A percentile compares a stretch with the other conserved stretches of the same genome.
Evolutionary conservation across 2,329 filamentous ascomycete species (phyloP).

Genomic region (Arthrobotrys sphaeroides): DNA sequence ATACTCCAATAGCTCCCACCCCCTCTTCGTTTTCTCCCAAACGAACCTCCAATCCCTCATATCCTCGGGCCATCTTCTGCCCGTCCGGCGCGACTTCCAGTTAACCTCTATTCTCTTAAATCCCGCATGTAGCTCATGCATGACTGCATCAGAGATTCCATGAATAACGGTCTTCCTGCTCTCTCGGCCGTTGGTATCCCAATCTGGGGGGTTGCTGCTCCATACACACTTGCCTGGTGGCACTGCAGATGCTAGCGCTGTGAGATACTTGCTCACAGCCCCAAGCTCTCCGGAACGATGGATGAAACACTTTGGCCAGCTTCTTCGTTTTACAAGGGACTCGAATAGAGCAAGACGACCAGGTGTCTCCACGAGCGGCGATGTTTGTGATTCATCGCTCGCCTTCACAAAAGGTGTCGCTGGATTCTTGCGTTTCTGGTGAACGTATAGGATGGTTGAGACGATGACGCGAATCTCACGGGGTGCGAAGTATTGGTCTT

Average conservation of each 20-base stretch:
- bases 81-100: neutral
- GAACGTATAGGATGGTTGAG: slow-evolving; percentile 38
- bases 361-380: slow-evolving; percentile 27
- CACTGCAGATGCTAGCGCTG: neutral
- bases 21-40: slow-evolving; percentile 10
- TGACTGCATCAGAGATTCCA: neutral
- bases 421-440: slow-evolving; percentile 9
- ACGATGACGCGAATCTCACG: slow-evolving; percentile 31
- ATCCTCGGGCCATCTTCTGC: slow-evolving; percentile 1
- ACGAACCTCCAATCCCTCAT: slow-evolving; percentile 15
- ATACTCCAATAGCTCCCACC: slow-evolving; percentile 11
- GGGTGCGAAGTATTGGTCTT: slow-evolving; percentile 4
- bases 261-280: neutral
- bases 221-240: neutral
- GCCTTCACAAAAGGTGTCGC: neutral
- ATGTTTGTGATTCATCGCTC: slow-evolving; percentile 11
- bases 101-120: slow-evolving; percentile 24
- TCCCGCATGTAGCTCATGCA: neutral
- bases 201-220: slow-evolving; percentile 1
- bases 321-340: neutral
- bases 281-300: neutral
- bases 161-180: neutral
- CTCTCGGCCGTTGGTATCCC: slow-evolving; percentile 4
- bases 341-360: neutral
- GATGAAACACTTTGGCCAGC: neutral